Conservation (phyloP, 2,329 filamentous ascomycete species). For the Knoxdaviesia proteae region DNA sequence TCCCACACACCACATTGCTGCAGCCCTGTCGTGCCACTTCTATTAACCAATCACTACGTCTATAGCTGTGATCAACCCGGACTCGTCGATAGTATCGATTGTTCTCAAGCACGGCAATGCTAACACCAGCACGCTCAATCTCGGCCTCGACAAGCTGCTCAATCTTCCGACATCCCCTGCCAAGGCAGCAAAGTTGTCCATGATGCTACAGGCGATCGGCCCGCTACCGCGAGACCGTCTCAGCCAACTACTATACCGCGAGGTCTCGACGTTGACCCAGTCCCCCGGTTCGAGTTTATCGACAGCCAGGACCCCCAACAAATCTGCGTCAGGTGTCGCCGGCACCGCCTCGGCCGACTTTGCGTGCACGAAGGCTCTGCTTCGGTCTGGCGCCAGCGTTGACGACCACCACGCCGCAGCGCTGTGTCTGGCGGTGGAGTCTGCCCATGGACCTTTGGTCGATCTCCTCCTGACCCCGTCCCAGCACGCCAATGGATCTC, state of each 20-base stretch:
- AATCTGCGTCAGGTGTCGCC: too few species aligned
- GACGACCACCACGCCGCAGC: conserved; percentile 30
- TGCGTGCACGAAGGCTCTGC: conserved; percentile 11
- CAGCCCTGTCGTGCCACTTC: too few species aligned
- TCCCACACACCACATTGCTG: too few species aligned
- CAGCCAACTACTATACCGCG: too few species aligned
- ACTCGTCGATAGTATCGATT: conserved; percentile 26
- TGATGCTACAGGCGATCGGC: conserved; percentile 20
- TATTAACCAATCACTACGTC: neutral
- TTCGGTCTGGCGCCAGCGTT: conserved; percentile 31
- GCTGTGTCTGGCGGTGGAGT: conserved; percentile 27
- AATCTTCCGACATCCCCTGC: conserved; percentile 19
- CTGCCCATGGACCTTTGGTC: conserved; percentile 21
- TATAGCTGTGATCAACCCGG: conserved; percentile 19
- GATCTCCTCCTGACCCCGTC: conserved; percentile 23
- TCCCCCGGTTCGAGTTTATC: too few species aligned
- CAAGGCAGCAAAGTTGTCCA: conserved; percentile 22
- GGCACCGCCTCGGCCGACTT: too few species aligned
- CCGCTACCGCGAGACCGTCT: conserved; percentile 3
- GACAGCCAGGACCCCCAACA: too few species aligned
- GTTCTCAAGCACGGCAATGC: conserved; percentile 25
- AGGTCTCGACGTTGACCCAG: too few species aligned
- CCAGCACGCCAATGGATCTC: too few species aligned
- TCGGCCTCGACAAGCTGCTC: conserved; percentile 20
- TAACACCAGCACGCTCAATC: conserved; percentile 18